phyloP scores from a whole-genome alignment of 768 basidiomycete genomes.

The Atractiella rhizophila region DNA sequence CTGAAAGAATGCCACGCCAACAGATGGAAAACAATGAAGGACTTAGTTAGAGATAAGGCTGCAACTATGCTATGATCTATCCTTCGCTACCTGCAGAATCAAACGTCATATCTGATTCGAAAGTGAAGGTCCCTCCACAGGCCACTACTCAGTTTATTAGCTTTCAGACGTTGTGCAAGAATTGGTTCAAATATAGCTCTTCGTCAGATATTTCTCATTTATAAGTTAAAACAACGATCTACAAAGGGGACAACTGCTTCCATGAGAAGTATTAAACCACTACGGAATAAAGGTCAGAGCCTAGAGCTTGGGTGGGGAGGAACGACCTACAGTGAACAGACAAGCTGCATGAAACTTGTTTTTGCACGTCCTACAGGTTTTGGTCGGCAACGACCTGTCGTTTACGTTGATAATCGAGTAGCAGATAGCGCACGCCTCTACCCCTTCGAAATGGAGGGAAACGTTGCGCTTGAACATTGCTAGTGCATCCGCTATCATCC shows the following conservation, averaged over 20 bases:
- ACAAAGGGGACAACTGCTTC: background rate
- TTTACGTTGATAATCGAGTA: conserved; percentile 36
- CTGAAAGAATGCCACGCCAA: no score
- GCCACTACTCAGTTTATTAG: no score
- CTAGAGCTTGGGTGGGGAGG: background rate
- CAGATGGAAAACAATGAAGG: no score
- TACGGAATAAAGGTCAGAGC: background rate
- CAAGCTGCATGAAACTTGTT: conserved; percentile 16
- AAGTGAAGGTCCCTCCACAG: no score
- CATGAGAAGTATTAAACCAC: conserved; percentile 1
- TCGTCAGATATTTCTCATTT: no score
- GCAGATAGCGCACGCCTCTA: conserved; percentile 88
- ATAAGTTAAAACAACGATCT: background rate
- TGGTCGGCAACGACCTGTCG: conserved; percentile 63
- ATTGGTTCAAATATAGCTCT: no score
- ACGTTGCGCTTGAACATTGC: conserved; percentile 85
- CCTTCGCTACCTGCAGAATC: no score
- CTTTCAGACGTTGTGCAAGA: no score
- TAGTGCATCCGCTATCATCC: conserved; percentile 64
- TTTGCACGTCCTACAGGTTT: conserved; percentile 40
- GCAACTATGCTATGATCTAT: no score
- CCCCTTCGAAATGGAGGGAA: conserved; percentile 72
- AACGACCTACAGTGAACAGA: conserved; percentile 11
- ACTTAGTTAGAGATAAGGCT: no score
- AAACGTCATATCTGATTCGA: no score